Conservation (phyloP, 768 basidiomycete genomes). For the Russula foetens region DNA sequence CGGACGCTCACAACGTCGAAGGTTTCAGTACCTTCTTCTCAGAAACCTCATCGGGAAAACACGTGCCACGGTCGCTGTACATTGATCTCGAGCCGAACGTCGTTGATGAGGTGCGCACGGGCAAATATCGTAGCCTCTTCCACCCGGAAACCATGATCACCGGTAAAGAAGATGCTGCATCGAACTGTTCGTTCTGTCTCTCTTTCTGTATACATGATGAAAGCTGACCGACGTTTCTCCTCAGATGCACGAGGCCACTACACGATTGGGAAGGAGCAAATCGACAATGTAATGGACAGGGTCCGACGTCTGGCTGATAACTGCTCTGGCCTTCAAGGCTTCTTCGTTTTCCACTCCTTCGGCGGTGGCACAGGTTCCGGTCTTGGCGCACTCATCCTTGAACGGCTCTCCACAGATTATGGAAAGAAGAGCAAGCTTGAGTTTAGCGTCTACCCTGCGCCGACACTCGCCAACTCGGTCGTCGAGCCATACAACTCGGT, state of each 20-base stretch:
- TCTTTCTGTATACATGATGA: neutral
- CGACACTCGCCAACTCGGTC: constrained; percentile 88
- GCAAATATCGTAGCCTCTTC: constrained; percentile 94
- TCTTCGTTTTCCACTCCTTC: constrained; percentile 99
- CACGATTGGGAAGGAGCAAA: constrained; percentile 97
- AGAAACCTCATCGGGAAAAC: constrained; percentile 92
- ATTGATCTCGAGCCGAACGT: constrained; percentile 96
- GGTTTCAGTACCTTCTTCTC: constrained; percentile 99
- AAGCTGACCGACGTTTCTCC: neutral
- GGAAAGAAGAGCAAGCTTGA: constrained; percentile 99
- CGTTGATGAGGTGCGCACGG: constrained; percentile 94
- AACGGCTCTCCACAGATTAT: constrained; percentile 95
- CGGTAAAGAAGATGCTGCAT: constrained; percentile 99
- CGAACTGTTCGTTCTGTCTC: constrained; percentile 73
- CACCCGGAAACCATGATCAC: constrained; percentile 98
- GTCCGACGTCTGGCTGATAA: constrained; percentile 95
- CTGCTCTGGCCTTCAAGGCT: constrained; percentile 96
- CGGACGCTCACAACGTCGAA: constrained; percentile 67
- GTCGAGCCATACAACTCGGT: constrained; percentile 99
- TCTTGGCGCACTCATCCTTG: constrained; percentile 94
- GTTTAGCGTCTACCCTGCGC: constrained; percentile 96
- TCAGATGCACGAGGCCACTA: constrained; percentile 97
- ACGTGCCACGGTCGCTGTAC: constrained; percentile 96
- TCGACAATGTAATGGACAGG: constrained; percentile 96
- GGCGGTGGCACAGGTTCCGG: constrained; percentile 99